Evolutionary conservation across 1,284 basidiomycete genomes (phyloP).

Genomic region (Volvariella volvacea): DNA sequence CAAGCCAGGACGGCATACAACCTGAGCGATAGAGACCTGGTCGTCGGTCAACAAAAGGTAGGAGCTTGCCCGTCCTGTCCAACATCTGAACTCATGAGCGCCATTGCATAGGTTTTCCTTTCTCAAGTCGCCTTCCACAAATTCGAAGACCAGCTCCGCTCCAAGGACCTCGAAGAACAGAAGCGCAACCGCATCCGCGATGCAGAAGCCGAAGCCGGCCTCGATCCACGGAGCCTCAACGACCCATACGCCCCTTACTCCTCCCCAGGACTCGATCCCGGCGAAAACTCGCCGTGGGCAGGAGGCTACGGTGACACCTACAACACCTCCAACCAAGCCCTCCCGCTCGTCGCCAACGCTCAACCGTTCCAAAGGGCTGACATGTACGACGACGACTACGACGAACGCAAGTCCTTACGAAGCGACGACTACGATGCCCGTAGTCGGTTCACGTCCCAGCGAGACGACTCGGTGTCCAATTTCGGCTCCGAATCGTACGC

Average conservation of each 20-base stretch:
- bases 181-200: slow-evolving; percentile 71
- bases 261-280: slow-evolving; percentile 36
- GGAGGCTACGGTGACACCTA: slow-evolving; percentile 45
- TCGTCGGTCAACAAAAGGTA: slow-evolving; percentile 78
- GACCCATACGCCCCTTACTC: slow-evolving; percentile 79
- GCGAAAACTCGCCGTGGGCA: slow-evolving; percentile 36
- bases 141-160: slow-evolving; percentile 84
- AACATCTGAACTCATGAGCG: slow-evolving; percentile 2
- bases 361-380: slow-evolving; percentile 70
- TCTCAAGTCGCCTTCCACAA: slow-evolving; percentile 84
- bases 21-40: slow-evolving; percentile 70
- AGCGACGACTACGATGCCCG: slow-evolving; percentile 73
- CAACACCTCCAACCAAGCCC: slow-evolving; percentile 49
- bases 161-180: slow-evolving; percentile 79
- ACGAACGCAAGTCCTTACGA: slow-evolving; percentile 71
- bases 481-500: slow-evolving; percentile 89
- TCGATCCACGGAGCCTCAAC: slow-evolving; percentile 56
- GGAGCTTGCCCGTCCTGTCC: slow-evolving; percentile 7
- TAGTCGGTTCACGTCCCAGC: slow-evolving; percentile 66
- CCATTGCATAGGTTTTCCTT: slow-evolving; percentile 71
- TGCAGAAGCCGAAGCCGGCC: slow-evolving; percentile 70
- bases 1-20: slow-evolving; percentile 59
- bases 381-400: slow-evolving; percentile 70
- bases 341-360: slow-evolving; percentile 74
- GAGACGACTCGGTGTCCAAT: slow-evolving; percentile 73